Evolutionary conservation across 2,329 filamentous ascomycete genomes (phyloP), one percentile per base, ranked within the genome.

Genomic region (Triangularia verruculosa): DNA sequence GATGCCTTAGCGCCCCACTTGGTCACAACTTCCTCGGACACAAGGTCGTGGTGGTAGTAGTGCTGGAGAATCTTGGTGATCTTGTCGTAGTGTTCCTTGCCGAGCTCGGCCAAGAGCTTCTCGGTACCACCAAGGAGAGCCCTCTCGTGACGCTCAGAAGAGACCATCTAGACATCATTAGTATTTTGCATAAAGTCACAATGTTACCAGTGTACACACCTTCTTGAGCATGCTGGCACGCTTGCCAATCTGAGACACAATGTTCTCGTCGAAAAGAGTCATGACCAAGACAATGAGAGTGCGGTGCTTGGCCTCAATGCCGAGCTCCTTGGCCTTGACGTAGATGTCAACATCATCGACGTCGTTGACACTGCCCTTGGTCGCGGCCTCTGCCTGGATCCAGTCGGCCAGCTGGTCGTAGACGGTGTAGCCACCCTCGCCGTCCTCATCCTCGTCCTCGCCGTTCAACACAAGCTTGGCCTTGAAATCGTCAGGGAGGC

Each of bases 381-480:
- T 85, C 64, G 87, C 83, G 63, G 89, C 88, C 74, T 93, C 83
- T 64, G 82, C 83, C 73, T 91, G 85, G 73, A 99, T 91, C 95
- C 95, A 99, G 79, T 89, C 91, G 74, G 93, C 95, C 68, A 99
- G 88, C 71, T 92, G 87, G 75, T 97, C 93, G 76, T 98, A 99
- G 75, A 86, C 83, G 70, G 86, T 93, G 78, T 87, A 86, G 74
- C 85, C 86, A 69, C 85, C 88, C 74, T 93, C 93, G 68, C 87
- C 91, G 63, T 93, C 92, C 66, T 91, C 92, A 52, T 96, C 92
- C 12, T 90, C 89, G 59, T 89, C 93, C 63, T 91, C 91, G 60
- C 79, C 82, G 65, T 89, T 89, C 65, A 97, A 84, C 72, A 90
- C 92, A 69, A 98, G 88, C 75, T 92, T 91, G 75, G 91, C 89